Base-by-base conservation (phyloP, 2,329 filamentous ascomycete species). In the Alternaria consortialis region DNA sequence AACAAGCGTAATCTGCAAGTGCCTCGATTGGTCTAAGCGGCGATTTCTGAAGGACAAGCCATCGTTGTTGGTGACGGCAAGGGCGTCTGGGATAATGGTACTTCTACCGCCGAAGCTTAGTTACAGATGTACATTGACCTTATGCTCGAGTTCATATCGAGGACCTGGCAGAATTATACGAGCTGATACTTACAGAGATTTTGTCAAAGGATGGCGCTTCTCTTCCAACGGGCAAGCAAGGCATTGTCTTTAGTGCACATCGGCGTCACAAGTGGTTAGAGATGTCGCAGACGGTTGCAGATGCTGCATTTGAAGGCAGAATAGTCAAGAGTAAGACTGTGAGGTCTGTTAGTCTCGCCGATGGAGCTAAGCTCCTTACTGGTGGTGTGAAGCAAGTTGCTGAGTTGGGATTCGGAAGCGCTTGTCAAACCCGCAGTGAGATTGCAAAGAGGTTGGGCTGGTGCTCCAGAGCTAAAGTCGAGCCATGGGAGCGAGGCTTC, bases 1-100 rank as follows among this genome's bases (percentile, higher is more conserved):
- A 53, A 53, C 37, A 53, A 53, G 50, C 50, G 50, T 34, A 53
- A 37, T 53, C 36, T 53, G 37, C 50, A 53, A 53, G 37, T 53
- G 37, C 37, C 50, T 15, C 50, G 50, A 5, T 53, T 53, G 50
- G 50, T 25, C 50, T 37, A 29, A 32, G 50, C 50, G 50, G 50
- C 50, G 27, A 42, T 53, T n/a, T 17, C 50, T 13, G 50, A 53
- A 42, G 50, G 50, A 20, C 36, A 53, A 32, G 50, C 50, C 37
- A 34, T 53, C n/a, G 50, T 53, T 31, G 27, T 53, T 20, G 37
- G 50, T 23, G 36, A 53, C 15, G 50, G 50, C 36, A 20, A 53
- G 37, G 50, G 50, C 27, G 37, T 53, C 13, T 53, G 50, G 50
- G 50, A 53, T n/a, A 53, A 53, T 13, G 50, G 50, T 53, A 42